Evolutionary conservation across 2,329 filamentous ascomycete genomes (phyloP), one percentile per base, ranked within the genome.

Genomic region (Aspergillus fijiensis): DNA sequence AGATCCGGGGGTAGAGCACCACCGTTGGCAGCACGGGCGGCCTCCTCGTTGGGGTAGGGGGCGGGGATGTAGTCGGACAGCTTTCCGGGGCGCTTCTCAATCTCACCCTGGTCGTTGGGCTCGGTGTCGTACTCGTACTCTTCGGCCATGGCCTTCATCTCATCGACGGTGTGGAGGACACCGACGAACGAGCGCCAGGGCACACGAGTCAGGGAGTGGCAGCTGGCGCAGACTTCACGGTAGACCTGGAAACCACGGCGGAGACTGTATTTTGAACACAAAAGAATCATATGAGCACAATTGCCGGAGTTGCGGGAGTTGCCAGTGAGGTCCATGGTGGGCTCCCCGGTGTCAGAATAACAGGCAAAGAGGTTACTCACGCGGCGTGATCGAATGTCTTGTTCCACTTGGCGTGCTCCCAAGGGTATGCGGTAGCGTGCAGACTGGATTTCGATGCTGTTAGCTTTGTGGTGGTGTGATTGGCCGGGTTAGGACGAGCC

Each of bases 201-300:
- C 61, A 99, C 87, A 83, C 95, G 91, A 80, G 84, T 89, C 66
- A 99, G 89, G 65, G 95, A 99, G 85, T 99, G 95, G 87, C 95
- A 99, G 72, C 92, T 92, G 64, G 93, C 88, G 86, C 95, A 99
- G 74, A 99, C 95, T 83, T 99, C 95, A 71, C 89, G 92, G 86
- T 99, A 99, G 76, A 99, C 95, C 83, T 96, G 93, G 88, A 98
- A 99, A 81, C 95, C 95, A 84, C 95, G 93, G 79, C 95, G 95
- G 69, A 99, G 92, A 73, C 93, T 96, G 69, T 7, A 61, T 27
- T 48, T 35, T 29, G 5, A 23, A 31, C 35, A 59, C n/a, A 57
- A 63, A 71, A 60, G 70, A 33, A 33, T 23, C 31, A 35, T 62
- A 67, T 66, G 35, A 66, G 64, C 62, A 59, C 66, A 60, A 56